These are phyloP conservation scores for Phaffia tasmanica DNA, from an alignment of 768 basidiomycete genomes.

Conservation along the genomic window DNA sequence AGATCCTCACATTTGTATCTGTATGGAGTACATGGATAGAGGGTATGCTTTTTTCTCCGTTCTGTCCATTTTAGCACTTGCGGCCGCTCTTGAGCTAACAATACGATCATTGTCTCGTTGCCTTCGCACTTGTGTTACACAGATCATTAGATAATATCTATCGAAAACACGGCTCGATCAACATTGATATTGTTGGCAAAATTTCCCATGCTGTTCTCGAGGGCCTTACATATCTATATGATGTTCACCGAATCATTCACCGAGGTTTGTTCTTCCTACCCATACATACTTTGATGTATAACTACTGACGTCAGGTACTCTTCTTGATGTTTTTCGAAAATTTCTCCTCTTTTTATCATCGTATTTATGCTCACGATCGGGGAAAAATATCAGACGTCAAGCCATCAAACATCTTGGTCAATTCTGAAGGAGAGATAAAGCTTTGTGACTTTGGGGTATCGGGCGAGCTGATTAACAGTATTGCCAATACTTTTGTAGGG, in stretches of 20 bases:
- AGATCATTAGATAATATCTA: slow-evolving; percentile 86
- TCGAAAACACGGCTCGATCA: slow-evolving; percentile 86
- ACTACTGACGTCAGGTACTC: background rate
- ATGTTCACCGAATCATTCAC: slow-evolving; percentile 92
- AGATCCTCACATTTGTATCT: slow-evolving; percentile 97
- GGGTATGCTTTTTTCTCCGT: slow-evolving; percentile 30
- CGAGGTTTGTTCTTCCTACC: slow-evolving; percentile 57
- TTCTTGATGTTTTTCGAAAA: background rate
- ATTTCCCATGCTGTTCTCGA: slow-evolving; percentile 92
- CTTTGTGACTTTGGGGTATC: slow-evolving; percentile 99
- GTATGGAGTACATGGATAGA: slow-evolving; percentile 67
- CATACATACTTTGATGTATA: background rate
- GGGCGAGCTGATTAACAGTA: slow-evolving; percentile 95
- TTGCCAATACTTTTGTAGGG: slow-evolving; percentile 97
- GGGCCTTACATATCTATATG: slow-evolving; percentile 92
- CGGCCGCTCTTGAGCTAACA: background rate
- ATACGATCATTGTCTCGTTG: background rate
- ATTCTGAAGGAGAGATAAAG: slow-evolving; percentile 91
- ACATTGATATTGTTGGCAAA: slow-evolving; percentile 81
- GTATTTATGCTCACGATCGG: slow-evolving; percentile 18
- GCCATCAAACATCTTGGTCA: slow-evolving; percentile 92
- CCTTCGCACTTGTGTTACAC: background rate
- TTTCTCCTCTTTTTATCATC: background rate
- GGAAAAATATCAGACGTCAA: slow-evolving; percentile 65
- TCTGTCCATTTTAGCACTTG: slow-evolving; percentile 29